phyloP scores from a whole-genome alignment of 2,329 filamentous ascomycete genomes.

The Parastagonospora avenae region DNA sequence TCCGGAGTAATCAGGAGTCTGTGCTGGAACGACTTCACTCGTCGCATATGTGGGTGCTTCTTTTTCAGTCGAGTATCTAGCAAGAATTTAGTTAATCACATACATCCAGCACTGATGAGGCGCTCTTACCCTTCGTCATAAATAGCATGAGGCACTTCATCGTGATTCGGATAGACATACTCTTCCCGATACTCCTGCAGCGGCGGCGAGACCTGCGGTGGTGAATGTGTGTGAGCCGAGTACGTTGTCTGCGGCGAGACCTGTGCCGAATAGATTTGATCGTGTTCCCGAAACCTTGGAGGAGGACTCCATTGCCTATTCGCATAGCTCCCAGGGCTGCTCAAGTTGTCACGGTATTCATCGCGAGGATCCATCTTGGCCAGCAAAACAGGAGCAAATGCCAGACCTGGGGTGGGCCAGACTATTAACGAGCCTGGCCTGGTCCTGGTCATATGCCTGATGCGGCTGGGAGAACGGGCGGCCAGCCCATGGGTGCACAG shows the following conservation, averaged over 20 bases:
- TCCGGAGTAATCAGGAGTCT: slow-evolving; percentile 29
- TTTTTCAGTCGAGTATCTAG: slow-evolving; percentile 27
- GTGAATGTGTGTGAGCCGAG: slow-evolving; percentile 15
- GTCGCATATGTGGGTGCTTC: slow-evolving; percentile 19
- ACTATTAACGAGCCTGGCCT: slow-evolving; percentile 11
- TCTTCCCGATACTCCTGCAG: slow-evolving; percentile 19
- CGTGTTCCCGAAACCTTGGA: slow-evolving; percentile 25
- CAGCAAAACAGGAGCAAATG: slow-evolving; percentile 4
- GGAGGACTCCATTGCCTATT: slow-evolving; percentile 27
- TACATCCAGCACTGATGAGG: not conserved
- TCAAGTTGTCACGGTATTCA: slow-evolving; percentile 17
- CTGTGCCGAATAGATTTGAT: slow-evolving; percentile 18
- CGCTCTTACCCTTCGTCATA: slow-evolving; percentile 21
- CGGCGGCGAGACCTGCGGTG: slow-evolving; percentile 19
- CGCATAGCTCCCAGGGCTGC: slow-evolving; percentile 13
- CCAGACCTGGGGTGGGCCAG: slow-evolving; percentile 8
- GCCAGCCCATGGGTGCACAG: slow-evolving; percentile 1
- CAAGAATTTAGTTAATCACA: slow-evolving; percentile 10
- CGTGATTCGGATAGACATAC: slow-evolving; percentile 8
- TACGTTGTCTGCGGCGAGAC: slow-evolving; percentile 8
- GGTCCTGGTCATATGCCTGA: slow-evolving; percentile 13
- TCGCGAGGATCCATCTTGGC: slow-evolving; percentile 21
- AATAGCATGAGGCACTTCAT: slow-evolving; percentile 6
- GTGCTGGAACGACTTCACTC: slow-evolving; percentile 3
- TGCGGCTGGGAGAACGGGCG: slow-evolving; percentile 10